These are phyloP conservation scores for Colletotrichum cordylinicola DNA, from an alignment of 2,329 filamentous ascomycete genomes.

Conservation along the genomic window DNA sequence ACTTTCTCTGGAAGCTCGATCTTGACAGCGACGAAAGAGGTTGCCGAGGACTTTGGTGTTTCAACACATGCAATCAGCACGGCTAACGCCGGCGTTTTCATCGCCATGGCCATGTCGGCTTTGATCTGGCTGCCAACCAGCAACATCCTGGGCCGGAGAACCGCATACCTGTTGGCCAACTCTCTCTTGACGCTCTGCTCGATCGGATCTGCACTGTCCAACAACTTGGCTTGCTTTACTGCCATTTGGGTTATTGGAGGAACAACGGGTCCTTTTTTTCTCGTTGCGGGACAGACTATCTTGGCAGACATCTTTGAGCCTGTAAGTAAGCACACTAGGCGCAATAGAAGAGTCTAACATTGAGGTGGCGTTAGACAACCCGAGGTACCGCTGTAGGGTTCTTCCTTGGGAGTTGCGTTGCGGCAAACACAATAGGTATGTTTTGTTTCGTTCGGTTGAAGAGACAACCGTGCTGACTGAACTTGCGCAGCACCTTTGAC, in stretches of 20 bases:
- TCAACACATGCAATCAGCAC: constrained; percentile 74
- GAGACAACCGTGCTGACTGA: neutral
- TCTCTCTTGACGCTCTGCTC: constrained; percentile 71
- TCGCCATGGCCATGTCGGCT: constrained; percentile 75
- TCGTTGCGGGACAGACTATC: constrained; percentile 20
- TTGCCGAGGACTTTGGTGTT: constrained; percentile 68
- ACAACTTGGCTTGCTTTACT: constrained; percentile 69
- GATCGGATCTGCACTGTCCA: constrained; percentile 75
- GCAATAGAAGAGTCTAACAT: neutral
- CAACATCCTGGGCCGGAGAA: constrained; percentile 29
- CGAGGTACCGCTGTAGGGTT: constrained; percentile 21
- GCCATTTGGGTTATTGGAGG: constrained; percentile 21
- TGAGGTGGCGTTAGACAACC: constrained; percentile 1
- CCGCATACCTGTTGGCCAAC: constrained; percentile 54
- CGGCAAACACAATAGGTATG: constrained; percentile 17
- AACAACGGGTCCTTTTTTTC: constrained; percentile 19
- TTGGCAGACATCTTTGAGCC: constrained; percentile 24
- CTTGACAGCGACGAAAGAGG: constrained; percentile 75
- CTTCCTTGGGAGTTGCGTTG: constrained; percentile 23
- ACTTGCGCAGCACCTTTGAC: constrained; percentile 13
- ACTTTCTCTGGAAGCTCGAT: constrained; percentile 82
- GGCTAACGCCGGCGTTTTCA: constrained; percentile 77
- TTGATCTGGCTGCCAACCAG: constrained; percentile 77
- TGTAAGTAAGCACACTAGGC: neutral
- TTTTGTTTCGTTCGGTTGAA: accelerated